Percentiles rank a stretch among this genome's conserved stretches.
These are phyloP conservation scores for Biancaea sappan DNA, from an alignment of 306 rosid genomes.

Conservation along the genomic window DNA sequence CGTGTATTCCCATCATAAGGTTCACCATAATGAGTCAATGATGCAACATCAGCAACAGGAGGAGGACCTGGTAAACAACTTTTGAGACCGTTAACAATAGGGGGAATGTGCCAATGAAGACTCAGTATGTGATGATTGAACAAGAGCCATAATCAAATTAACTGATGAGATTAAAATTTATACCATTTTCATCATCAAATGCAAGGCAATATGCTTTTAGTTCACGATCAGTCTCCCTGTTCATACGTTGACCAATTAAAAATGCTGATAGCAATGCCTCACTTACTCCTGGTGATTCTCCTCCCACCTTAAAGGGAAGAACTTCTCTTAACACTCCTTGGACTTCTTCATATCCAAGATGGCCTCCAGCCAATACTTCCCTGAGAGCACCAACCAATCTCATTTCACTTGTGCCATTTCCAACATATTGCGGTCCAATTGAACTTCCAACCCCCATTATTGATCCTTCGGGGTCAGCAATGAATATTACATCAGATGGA, in stretches of 20 bases:
- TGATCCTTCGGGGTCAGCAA: slow-evolving; percentile 93
- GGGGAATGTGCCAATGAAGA: neutral
- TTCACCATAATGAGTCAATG: slow-evolving; percentile 94
- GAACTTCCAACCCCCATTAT: slow-evolving; percentile 81
- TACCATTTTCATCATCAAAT: slow-evolving; percentile 92
- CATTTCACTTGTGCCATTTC: slow-evolving; percentile 74
- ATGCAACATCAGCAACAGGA: slow-evolving; percentile 87
- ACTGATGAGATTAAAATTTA: slow-evolving; percentile 30
- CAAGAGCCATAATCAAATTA: slow-evolving; percentile 21
- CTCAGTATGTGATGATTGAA: slow-evolving; percentile 18
- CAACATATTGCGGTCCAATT: slow-evolving; percentile 78
- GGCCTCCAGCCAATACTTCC: slow-evolving; percentile 95
- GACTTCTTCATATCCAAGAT: slow-evolving; percentile 94
- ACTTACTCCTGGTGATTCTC: slow-evolving; percentile 54
- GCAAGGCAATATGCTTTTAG: slow-evolving; percentile 95
- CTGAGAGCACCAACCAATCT: slow-evolving; percentile 93
- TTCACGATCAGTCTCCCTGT: slow-evolving; percentile 92
- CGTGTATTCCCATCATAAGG: slow-evolving; percentile 98
- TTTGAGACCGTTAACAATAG: slow-evolving; percentile 30
- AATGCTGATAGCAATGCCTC: slow-evolving; percentile 90
- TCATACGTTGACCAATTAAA: slow-evolving; percentile 96
- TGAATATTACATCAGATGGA: slow-evolving; percentile 78
- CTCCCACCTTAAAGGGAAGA: slow-evolving; percentile 62
- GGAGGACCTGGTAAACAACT: slow-evolving; percentile 63
- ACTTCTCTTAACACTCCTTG: slow-evolving; percentile 86